Evolutionary conservation across 2,329 filamentous ascomycete genomes (phyloP).

Genomic region (Zarea fungicola): DNA sequence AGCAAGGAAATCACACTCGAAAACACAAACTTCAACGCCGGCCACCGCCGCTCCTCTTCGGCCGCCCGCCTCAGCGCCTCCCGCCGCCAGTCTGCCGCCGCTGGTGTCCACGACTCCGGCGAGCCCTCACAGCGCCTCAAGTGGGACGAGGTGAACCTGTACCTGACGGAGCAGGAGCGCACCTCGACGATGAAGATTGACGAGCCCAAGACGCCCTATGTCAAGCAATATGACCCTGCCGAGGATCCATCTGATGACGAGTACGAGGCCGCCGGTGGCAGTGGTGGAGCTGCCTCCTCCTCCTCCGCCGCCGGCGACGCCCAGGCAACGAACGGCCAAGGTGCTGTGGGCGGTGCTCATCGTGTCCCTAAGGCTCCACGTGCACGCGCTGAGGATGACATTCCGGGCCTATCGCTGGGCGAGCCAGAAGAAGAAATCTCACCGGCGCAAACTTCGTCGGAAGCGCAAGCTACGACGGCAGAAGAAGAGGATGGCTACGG

Average conservation of each 20-base stretch:
- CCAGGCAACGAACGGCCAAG: background rate
- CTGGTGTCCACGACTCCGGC: slow-evolving; percentile 38
- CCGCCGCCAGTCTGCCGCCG: slow-evolving; percentile 64
- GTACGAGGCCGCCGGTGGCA: slow-evolving; percentile 35
- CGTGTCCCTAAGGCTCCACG: slow-evolving; percentile 27
- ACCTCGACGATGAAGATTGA: slow-evolving; percentile 98
- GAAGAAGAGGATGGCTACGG: background rate
- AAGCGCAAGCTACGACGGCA: background rate
- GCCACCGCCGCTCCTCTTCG: slow-evolving; percentile 76
- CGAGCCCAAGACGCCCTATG: slow-evolving; percentile 97
- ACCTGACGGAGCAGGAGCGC: slow-evolving; percentile 93
- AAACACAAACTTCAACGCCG: slow-evolving; percentile 93
- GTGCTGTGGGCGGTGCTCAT: slow-evolving; percentile 25
- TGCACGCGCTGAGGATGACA: slow-evolving; percentile 61
- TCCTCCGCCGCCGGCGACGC: too few relatives aligned
- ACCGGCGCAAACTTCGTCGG: slow-evolving; percentile 28
- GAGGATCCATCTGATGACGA: slow-evolving; percentile 84
- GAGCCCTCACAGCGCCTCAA: slow-evolving; percentile 71
- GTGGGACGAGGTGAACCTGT: slow-evolving; percentile 98
- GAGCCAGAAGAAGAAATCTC: slow-evolving; percentile 77
- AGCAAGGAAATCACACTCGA: slow-evolving; percentile 88
- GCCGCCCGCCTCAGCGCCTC: slow-evolving; percentile 57
- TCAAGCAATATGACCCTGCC: slow-evolving; percentile 80
- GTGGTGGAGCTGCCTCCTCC: too few relatives aligned
- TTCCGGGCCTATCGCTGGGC: slow-evolving; percentile 85